Evolutionary conservation across 2,329 filamentous ascomycete species (phyloP), one percentile per base, ranked within the genome.

Genomic region (Ilyonectria robusta): DNA sequence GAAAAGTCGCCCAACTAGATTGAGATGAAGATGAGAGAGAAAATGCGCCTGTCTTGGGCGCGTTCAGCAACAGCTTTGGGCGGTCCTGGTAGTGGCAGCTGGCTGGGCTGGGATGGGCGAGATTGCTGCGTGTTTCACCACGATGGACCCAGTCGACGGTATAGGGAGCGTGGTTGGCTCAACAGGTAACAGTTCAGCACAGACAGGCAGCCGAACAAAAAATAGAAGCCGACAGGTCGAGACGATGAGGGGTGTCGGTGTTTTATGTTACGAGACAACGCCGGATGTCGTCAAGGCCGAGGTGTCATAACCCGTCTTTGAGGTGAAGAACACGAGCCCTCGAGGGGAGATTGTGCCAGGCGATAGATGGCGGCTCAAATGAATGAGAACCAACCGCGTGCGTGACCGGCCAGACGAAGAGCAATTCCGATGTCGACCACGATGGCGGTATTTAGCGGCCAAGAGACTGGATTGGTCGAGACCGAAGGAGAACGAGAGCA

Each of bases 71-170:
- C 33, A 46, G 21, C 37, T 62, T 65, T 63, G 59, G 59, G 62
- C 29, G 50, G 62, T 26, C 21, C 17, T 48, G 48, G 50, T 44
- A 59, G 47, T 35, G 53, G 54, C 21, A n/a, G 62, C 47, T 62
- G 59, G 58, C 48, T 64, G 55, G 53, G 66, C 46, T 64, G 56
- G 53, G 66, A 70, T 44, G 63, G 62, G 61, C 70, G 65, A 69
- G 51, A 73, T 72, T 70, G 66, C 60, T 71, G 44, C 35, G 70
- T 72, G 73, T 76, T 75, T 76, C 74, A 76, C 72, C 65, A 66
- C 67, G 62, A 73, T 70, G 70, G 68, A 56, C 68, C 70, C 61
- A n/a, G 51, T 58, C 47, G 35, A 59, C 62, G 64, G 55, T 50
- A 62, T 35, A 35, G 53, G 58, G 58, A 65, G 65, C 47, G 61